These are phyloP conservation scores for Globisporangium uncinulatum DNA, from an alignment of 352 stramenopile genomes.

Conservation along the genomic window DNA sequence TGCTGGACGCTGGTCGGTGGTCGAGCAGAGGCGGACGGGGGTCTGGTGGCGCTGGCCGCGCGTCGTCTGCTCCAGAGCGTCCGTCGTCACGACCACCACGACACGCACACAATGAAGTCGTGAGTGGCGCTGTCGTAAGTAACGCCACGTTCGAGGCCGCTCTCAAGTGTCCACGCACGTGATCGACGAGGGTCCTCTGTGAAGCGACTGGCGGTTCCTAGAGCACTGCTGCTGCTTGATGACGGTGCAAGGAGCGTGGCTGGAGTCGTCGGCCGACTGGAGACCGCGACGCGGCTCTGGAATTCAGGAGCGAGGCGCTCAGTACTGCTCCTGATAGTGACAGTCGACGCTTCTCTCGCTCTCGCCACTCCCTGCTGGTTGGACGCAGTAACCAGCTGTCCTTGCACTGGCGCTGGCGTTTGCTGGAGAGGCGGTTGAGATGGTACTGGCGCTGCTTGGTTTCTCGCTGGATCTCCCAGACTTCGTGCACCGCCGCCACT, in stretches of 20 bases:
- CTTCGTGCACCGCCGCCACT: constrained; percentile 6
- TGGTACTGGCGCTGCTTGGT: constrained; percentile 12
- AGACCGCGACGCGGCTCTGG: constrained; percentile 12
- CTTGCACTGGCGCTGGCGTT: background rate
- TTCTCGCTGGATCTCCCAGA: constrained; percentile 5
- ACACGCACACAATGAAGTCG: background rate
- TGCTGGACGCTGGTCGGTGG: constrained; percentile 1
- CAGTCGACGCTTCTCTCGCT: background rate
- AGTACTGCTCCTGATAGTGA: constrained; percentile 2
- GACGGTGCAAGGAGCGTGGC: constrained; percentile 5
- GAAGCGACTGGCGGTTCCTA: constrained; percentile 1
- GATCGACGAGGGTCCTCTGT: constrained; percentile 17
- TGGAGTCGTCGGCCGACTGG: constrained; percentile 21
- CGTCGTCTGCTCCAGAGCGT: constrained; percentile 5
- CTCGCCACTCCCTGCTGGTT: background rate
- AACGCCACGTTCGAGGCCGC: no score
- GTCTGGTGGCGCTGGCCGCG: constrained; percentile 6
- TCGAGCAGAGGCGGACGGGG: background rate
- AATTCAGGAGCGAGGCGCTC: constrained; percentile 12
- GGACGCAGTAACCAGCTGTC: background rate
- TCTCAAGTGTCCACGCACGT: constrained; percentile 1
- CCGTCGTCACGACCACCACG: background rate
- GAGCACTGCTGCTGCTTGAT: constrained; percentile 3
- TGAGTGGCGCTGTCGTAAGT: background rate
- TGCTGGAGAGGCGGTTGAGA: background rate